A percentile compares a stretch with the other conserved stretches of the same genome.
Conservation (phyloP, 257 asterid species). For the Eustoma russellianum region DNA sequence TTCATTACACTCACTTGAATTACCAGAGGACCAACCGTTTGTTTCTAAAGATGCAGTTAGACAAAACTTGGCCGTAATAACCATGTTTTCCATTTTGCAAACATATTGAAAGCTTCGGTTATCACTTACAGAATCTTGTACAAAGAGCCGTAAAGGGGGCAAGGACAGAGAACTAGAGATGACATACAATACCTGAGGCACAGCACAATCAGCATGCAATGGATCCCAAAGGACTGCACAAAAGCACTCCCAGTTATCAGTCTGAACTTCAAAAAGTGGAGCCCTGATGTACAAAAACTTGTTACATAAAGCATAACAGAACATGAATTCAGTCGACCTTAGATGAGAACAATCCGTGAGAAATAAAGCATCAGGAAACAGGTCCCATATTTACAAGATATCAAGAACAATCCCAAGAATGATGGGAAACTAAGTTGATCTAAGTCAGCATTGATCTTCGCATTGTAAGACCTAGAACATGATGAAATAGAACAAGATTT, state of each 20-base stretch:
- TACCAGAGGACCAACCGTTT: no score
- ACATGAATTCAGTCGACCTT: neutral
- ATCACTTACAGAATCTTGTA: no score
- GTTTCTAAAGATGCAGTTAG: no score
- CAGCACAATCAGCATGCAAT: constrained; percentile 87
- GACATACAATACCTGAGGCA: constrained; percentile 57
- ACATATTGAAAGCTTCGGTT: no score
- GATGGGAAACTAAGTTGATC: neutral
- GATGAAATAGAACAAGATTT: no score
- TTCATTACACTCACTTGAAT: no score
- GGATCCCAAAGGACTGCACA: constrained; percentile 80
- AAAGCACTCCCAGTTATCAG: constrained; percentile 82
- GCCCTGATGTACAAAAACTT: constrained; percentile 46
- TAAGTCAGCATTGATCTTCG: neutral
- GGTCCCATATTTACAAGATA: neutral
- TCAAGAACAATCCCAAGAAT: neutral
- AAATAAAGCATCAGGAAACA: neutral
- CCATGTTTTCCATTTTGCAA: no score
- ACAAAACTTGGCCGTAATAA: no score
- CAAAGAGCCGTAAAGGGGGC: no score
- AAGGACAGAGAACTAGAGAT: neutral
- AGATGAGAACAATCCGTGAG: no score
- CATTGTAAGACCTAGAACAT: no score
- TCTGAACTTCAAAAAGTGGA: constrained; percentile 88
- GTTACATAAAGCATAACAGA: constrained; percentile 1